phyloP scores from a whole-genome alignment of 2,329 filamentous ascomycete genomes.

The Aspergillus jensenii region DNA sequence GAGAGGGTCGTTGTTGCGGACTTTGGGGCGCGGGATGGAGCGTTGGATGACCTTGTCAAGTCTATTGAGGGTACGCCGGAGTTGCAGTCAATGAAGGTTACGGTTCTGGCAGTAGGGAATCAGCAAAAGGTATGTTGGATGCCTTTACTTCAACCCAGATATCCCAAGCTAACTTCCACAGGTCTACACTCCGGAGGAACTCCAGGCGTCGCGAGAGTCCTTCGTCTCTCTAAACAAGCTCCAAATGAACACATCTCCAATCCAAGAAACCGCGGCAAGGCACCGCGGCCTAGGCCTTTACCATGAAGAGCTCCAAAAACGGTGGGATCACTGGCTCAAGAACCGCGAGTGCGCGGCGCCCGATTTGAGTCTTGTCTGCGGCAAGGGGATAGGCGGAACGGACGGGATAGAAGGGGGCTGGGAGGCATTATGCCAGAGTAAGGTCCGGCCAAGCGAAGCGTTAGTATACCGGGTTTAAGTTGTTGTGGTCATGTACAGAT shows the following conservation, averaged over 20 bases:
- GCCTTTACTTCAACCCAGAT: not conserved
- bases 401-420: conserved; percentile 20
- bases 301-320: not conserved
- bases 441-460: conserved; percentile 13
- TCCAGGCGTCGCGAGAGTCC: not conserved
- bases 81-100: conserved; percentile 4
- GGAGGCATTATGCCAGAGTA: not conserved
- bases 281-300: not conserved
- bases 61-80: not conserved
- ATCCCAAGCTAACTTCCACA: not conserved
- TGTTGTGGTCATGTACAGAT: too few species aligned
- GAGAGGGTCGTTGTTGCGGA: conserved; percentile 19
- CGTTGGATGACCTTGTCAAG: conserved; percentile 2
- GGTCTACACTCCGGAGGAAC: not conserved
- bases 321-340: conserved; percentile 13
- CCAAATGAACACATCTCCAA: not conserved
- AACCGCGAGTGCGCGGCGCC: conserved; percentile 11
- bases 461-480: conserved; percentile 13
- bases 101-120: conserved; percentile 16
- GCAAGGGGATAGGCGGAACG: conserved; percentile 2
- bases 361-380: conserved; percentile 15
- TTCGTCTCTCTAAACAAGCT: not conserved
- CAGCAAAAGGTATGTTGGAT: conserved; percentile 17
- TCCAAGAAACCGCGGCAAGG: not conserved
- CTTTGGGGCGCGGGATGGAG: conserved; percentile 14